phyloP scores from a whole-genome alignment of 345 rosid species.

The Boechera retrofracta region DNA sequence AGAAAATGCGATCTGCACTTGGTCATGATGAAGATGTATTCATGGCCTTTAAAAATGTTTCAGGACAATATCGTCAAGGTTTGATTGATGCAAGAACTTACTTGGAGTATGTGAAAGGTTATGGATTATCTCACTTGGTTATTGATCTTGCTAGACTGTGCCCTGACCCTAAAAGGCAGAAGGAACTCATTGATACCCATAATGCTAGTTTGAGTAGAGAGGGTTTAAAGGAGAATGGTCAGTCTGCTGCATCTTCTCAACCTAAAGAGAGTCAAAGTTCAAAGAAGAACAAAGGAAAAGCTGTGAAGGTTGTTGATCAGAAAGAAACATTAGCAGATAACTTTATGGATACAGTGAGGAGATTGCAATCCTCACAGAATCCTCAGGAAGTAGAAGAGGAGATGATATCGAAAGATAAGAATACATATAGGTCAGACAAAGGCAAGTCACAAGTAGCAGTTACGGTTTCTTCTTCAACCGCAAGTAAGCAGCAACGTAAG shows the following conservation, averaged over 20 bases:
- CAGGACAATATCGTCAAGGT: constrained; percentile 86
- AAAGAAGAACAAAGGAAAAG: constrained; percentile 59
- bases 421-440: constrained; percentile 61
- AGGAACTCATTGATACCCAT: constrained; percentile 76
- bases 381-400: constrained; percentile 54
- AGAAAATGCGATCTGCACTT: constrained; percentile 74
- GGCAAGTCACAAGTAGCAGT: constrained; percentile 55
- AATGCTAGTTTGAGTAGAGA: constrained; percentile 52
- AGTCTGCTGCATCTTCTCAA: constrained; percentile 33
- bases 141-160: constrained; percentile 83
- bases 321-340: constrained; percentile 64
- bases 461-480: constrained; percentile 26
- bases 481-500: constrained; percentile 63
- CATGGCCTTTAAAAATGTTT: constrained; percentile 68
- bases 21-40: constrained; percentile 71
- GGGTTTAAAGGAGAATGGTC: constrained; percentile 41
- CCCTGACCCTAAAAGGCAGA: constrained; percentile 84
- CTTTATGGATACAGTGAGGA: constrained; percentile 60
- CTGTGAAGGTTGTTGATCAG: constrained; percentile 43
- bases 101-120: constrained; percentile 68
- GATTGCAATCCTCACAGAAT: constrained; percentile 57
- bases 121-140: constrained; percentile 76
- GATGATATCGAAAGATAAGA: constrained; percentile 48
- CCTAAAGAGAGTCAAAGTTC: constrained; percentile 33
- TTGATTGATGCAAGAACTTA: constrained; percentile 63